phyloP scores from a whole-genome alignment of 225 moss, liverwort and hornwort species.

The Marchantia paleacea region DNA sequence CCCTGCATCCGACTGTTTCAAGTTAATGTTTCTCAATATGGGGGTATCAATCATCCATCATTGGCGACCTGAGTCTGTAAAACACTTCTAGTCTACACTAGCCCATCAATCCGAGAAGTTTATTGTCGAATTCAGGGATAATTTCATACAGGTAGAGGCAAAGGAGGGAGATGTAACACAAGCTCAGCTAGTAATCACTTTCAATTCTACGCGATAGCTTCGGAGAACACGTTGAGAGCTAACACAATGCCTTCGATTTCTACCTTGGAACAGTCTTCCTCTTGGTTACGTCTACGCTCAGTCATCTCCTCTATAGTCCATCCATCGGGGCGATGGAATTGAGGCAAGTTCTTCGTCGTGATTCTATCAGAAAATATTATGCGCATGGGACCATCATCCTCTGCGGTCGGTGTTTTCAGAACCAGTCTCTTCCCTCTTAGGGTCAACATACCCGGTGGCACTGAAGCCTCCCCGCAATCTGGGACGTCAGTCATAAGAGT shows the following conservation, averaged over 20 bases:
- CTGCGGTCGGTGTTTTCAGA: conserved; percentile 29
- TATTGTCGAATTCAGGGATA: too few relatives aligned
- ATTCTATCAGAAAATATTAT: conserved; percentile 35
- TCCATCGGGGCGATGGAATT: conserved; percentile 23
- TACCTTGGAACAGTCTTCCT: not conserved
- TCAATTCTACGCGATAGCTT: too few relatives aligned
- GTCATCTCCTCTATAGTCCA: conserved; percentile 33
- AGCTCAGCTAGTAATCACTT: too few relatives aligned
- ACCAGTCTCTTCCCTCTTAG: conserved; percentile 28
- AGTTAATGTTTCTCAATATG: not conserved
- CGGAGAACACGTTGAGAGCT: not conserved
- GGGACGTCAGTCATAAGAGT: too few relatives aligned
- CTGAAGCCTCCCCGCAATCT: not conserved
- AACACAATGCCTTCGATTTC: not conserved
- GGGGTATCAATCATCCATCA: too few relatives aligned
- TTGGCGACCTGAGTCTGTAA: too few relatives aligned
- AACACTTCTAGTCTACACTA: too few relatives aligned
- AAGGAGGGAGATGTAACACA: too few relatives aligned
- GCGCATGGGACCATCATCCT: conserved; percentile 31
- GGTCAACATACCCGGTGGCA: conserved; percentile 18
- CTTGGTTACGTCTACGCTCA: conserved; percentile 11
- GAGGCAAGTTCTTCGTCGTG: conserved; percentile 35
- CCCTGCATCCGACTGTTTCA: conserved; percentile 12
- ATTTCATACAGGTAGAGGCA: too few relatives aligned
- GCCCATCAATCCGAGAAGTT: too few relatives aligned